These are phyloP conservation scores for Dichomitus squalens DNA, from an alignment of 1,284 basidiomycete species.

Conservation along the genomic window DNA sequence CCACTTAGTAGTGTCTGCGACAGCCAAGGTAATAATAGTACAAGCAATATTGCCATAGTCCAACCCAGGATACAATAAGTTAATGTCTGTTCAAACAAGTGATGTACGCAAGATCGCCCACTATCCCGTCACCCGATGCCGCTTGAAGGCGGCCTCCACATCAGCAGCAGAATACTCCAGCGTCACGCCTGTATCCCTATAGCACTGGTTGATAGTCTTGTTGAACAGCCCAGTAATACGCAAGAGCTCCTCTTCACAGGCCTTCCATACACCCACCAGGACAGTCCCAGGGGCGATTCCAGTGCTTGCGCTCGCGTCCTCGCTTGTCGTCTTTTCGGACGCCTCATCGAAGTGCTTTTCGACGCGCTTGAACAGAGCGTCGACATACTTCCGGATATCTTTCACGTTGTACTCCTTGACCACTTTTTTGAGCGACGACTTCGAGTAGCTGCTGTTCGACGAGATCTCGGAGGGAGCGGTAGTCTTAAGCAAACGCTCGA, in stretches of 20 bases:
- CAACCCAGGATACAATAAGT: conserved; percentile 11
- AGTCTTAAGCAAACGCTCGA: conserved; percentile 84
- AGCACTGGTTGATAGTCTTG: conserved; percentile 76
- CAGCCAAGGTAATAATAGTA: no score
- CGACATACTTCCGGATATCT: conserved; percentile 86
- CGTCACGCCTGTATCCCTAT: conserved; percentile 66
- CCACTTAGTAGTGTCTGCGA: no score
- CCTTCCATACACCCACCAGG: conserved; percentile 84
- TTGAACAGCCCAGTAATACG: conserved; percentile 72
- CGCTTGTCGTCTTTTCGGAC: conserved; percentile 63
- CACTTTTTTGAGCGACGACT: conserved; percentile 80
- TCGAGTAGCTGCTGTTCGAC: conserved; percentile 78
- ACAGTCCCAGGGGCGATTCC: conserved; percentile 68
- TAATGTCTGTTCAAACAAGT: conserved; percentile 7
- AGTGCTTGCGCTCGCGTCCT: conserved; percentile 46
- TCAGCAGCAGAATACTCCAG: conserved; percentile 80
- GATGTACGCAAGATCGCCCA: conserved; percentile 6
- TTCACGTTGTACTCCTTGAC: conserved; percentile 87
- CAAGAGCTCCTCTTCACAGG: conserved; percentile 81
- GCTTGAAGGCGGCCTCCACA: conserved; percentile 76
- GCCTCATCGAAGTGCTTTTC: conserved; percentile 94
- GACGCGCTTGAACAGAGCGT: conserved; percentile 87
- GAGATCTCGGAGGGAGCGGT: conserved; percentile 82
- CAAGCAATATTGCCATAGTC: neutral
- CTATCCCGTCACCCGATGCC: conserved; percentile 56